Base-by-base conservation (phyloP, 768 basidiomycete genomes). In the Panellus pusillus region DNA sequence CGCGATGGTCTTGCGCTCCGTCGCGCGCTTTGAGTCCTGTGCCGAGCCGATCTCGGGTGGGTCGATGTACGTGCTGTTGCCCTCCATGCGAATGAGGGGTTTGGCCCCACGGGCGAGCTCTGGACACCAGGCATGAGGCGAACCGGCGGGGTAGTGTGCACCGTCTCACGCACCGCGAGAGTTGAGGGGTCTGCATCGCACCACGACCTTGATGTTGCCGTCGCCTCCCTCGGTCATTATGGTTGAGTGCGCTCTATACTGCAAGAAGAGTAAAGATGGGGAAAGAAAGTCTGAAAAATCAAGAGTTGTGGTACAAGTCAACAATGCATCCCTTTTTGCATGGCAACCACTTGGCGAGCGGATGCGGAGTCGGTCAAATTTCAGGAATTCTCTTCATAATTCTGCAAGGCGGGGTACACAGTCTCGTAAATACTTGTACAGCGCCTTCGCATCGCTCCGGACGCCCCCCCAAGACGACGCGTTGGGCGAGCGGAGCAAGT, bases 131-230 rank as follows among this genome's bases (percentile, higher is more conserved):
- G 51, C 37, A 36, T 5, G 27, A 24, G 36, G 49, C 35, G 35
- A 50, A 14, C 36, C 19, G 29, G 48, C 47, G 42, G 31, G 39
- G 24, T 44, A 28, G 41, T n/a, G 11, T 14, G 17, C 36, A 50
- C 9, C 24, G 18, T 1, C n/a, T 24, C 32, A 74, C 85, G 67
- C 63, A 94, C 94, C 95, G 72, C 95, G 87, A 66, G 87, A 74
- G 70, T 99, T 99, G 74, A 98, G 87, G 49, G 96, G 96, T 63
- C 96, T 82, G 79, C 95, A 98, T 86, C 96, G 90, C 60, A 91
- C 87, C 45, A 91, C 89, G 71, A 93, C 90, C 76, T 92, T 92
- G 79, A 92, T 92, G 74, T 92, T 92, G 50, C 89, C 90, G 68
- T 90, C 89, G 62, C 87, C 89, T 63, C 77, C 78, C 70, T 90